A percentile compares a stretch with the other conserved stretches of the same genome.
Evolutionary conservation across 176 grass and related monocot genomes (phyloP).

Genomic region (Carex littledalei): DNA sequence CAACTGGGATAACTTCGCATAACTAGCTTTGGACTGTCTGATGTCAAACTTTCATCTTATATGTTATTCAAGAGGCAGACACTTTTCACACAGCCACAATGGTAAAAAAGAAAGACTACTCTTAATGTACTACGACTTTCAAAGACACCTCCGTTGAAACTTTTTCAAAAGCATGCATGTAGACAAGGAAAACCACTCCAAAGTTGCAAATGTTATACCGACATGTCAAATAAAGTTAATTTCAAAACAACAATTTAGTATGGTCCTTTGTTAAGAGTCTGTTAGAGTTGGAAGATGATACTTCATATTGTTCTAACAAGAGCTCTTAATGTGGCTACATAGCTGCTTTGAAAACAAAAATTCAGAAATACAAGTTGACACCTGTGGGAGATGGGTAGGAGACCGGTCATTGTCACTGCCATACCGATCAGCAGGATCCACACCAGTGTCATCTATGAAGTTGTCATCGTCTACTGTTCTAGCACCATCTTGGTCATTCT

Average conservation of each 20-base stretch:
- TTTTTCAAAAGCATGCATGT: not conserved
- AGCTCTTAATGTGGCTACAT: not conserved
- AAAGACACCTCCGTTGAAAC: not conserved
- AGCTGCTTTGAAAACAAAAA: not conserved
- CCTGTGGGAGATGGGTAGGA: constrained; percentile 62
- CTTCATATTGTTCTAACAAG: not conserved
- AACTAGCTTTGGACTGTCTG: not conserved
- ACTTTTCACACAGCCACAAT: not conserved
- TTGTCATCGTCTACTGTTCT: constrained; percentile 91
- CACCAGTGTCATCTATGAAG: constrained; percentile 90
- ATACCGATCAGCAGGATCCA: constrained; percentile 81
- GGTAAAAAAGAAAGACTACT: not conserved
- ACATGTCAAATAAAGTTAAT: not conserved
- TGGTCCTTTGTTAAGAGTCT: not conserved
- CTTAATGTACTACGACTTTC: not conserved
- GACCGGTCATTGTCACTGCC: constrained; percentile 80
- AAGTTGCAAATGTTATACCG: not conserved
- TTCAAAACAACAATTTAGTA: not conserved
- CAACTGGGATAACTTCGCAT: not conserved
- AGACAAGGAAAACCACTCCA: not conserved
- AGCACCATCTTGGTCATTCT: constrained; percentile 97
- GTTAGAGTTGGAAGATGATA: not conserved
- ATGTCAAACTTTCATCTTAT: not conserved
- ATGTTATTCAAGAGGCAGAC: not conserved
- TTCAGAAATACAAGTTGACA: constrained; percentile 15